These are phyloP conservation scores for Psidium guajava DNA, from an alignment of 345 rosid species.

Conservation along the genomic window DNA sequence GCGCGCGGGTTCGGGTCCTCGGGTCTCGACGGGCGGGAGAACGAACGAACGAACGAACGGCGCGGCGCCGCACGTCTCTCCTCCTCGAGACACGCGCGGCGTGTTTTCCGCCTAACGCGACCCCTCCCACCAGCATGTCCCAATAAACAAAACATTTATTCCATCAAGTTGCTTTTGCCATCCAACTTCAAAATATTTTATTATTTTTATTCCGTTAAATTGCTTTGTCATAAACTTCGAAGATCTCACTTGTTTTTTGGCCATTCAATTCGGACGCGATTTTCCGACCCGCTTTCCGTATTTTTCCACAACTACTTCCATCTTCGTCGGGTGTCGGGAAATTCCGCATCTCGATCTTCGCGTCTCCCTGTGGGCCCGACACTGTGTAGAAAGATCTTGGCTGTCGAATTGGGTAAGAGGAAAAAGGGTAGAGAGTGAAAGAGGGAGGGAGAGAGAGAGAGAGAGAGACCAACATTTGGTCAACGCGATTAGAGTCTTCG, in stretches of 20 bases:
- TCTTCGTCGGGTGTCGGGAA: not conserved
- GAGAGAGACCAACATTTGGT: too few species aligned
- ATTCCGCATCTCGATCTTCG: not conserved
- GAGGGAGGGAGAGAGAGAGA: not conserved
- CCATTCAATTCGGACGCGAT: not conserved
- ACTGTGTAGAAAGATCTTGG: not conserved
- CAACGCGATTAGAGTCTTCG: not conserved
- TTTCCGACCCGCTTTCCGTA: not conserved
- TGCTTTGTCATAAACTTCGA: not conserved
- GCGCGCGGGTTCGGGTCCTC: not conserved
- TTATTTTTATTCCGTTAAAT: not conserved
- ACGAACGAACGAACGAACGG: not conserved
- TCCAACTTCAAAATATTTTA: not conserved
- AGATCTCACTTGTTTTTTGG: not conserved
- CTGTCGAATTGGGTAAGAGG: not conserved
- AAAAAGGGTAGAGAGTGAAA: not conserved
- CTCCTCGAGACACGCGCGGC: slow-evolving; percentile 8
- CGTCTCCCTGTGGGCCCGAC: not conserved
- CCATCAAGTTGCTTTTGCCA: not conserved
- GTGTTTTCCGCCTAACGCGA: slow-evolving; percentile 6
- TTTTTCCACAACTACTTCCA: not conserved
- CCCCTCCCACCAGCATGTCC: not conserved
- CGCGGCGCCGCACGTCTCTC: slow-evolving; percentile 1
- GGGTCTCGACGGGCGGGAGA: not conserved
- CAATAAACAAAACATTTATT: not conserved